Base-by-base conservation (phyloP, 2,329 filamentous ascomycete species). In the Aspergillus ochraceus region DNA sequence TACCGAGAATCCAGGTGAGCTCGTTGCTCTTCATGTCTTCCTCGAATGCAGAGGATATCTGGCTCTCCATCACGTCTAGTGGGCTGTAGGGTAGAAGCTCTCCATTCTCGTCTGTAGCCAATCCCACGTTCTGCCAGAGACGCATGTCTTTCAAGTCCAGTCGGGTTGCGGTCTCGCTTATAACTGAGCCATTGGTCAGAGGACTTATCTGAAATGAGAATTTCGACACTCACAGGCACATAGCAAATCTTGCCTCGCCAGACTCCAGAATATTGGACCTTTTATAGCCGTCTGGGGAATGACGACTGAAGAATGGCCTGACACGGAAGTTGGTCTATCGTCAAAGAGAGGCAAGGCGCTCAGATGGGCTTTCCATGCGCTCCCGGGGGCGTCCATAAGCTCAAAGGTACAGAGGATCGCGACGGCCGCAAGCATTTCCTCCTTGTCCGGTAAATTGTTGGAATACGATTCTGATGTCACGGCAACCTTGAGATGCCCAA, bases 261-360 rank as follows among this genome's bases (percentile, higher is more conserved):
- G 54, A 42, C 65, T 65, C 63, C 65, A 67, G 36, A 67, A 65
- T 17, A 65, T 61, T 4, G 64, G 60, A 2, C 64, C 36, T 17
- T 29, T 32, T 17, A 52, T 22, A 32, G n/a, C 26, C 11, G 29
- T 52, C 26, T 32, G 26, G 6, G 22, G 49, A 3, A 52, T 52
- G 17, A 42, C 6, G 36, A 42, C 30, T 20, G 51, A 26, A 5
- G n/a, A 20, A 12, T 53, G n/a, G 2, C 30, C 30, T 10, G 51
- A 20, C 32, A 22, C 36, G 24, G 51, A 20, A 4, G 30, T 11
- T 6, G 36, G 8, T 4, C 6, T 5, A 8, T 53, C 51, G 26
- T 42, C 22, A 19, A 64, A 57, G 0, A 64, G 49, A 8, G 64
- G 62, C 5, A 66, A 32, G 0, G 62, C 64, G 14, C 61, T 64